These are phyloP conservation scores for Rhizomucor pusillus DNA, from an alignment of 371 early-diverging fungal species.

Conservation along the genomic window DNA sequence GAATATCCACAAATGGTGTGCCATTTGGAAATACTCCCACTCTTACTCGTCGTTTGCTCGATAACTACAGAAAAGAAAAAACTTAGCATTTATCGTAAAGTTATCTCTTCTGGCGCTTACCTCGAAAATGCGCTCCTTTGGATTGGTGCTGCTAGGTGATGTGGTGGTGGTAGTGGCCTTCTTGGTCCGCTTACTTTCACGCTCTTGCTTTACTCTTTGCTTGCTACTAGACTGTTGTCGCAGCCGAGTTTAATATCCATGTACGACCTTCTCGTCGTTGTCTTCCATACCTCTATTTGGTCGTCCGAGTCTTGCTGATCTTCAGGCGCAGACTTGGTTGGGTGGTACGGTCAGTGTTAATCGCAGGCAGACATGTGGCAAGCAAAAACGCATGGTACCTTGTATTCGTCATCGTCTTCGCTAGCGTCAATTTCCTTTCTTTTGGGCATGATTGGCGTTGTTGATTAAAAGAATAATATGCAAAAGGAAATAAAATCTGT, in stretches of 20 bases:
- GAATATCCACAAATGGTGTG: slow-evolving; percentile 14
- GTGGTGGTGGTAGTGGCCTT: not conserved
- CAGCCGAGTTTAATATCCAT: too few species aligned
- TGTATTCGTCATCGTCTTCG: slow-evolving; percentile 10
- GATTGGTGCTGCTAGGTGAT: not conserved
- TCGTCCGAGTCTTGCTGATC: too few species aligned
- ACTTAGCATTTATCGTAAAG: too few species aligned
- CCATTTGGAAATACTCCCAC: slow-evolving; percentile 11
- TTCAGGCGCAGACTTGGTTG: too few species aligned
- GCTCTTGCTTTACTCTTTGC: too few species aligned
- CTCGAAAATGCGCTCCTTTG: not conserved
- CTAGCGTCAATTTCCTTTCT: slow-evolving; percentile 5
- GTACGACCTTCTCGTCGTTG: too few species aligned
- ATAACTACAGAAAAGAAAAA: slow-evolving; percentile 8
- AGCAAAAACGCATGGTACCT: slow-evolving; percentile 4
- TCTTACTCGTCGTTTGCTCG: slow-evolving; percentile 8
- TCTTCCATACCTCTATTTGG: too few species aligned
- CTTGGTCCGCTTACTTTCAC: too few species aligned
- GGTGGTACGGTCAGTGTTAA: too few species aligned
- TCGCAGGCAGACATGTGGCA: too few species aligned
- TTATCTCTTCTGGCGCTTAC: not conserved
- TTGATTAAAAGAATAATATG: not conserved
- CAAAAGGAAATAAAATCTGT: not conserved
- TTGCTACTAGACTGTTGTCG: too few species aligned
- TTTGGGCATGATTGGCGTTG: not conserved